Evolutionary conservation across 78 protist genomes (phyloP).

Genomic region (Ministeria vibrans): DNA sequence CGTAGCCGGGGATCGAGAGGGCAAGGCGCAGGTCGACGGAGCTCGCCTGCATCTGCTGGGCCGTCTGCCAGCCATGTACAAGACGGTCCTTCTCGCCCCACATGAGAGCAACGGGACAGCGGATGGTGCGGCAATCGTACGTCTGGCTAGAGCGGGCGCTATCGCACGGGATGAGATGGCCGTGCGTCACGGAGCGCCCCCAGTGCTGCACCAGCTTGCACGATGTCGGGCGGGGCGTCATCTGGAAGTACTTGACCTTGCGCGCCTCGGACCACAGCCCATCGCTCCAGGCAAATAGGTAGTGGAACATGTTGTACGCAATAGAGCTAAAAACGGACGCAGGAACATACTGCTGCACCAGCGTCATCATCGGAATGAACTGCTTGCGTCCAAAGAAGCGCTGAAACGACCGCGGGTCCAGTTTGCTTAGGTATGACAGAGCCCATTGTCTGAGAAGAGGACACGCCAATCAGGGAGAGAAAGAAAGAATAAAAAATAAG

Average conservation of each 20-base stretch:
- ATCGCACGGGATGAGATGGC: not conserved
- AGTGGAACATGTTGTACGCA: not conserved
- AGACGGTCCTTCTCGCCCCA: not conserved
- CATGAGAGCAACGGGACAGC: not conserved
- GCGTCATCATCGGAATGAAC: not conserved
- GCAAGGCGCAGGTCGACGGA: not conserved
- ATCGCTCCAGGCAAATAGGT: not conserved
- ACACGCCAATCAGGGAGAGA: not conserved
- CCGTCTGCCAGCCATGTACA: not conserved
- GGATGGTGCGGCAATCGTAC: not conserved
- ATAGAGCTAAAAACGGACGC: not conserved
- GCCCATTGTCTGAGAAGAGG: not conserved
- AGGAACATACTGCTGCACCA: not conserved
- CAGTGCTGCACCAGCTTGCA: constrained; percentile 1
- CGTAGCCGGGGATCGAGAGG: not conserved
- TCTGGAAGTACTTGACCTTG: constrained; percentile 5
- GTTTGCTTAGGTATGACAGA: not conserved
- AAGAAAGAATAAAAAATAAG: not conserved
- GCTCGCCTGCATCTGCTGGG: not conserved
- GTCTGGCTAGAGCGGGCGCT: not conserved
- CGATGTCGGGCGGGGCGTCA: not conserved
- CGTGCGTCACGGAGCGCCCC: not conserved
- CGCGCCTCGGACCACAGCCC: not conserved
- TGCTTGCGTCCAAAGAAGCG: not conserved
- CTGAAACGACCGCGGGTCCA: not conserved